Conservation (phyloP, 2,329 filamentous ascomycete genomes). For the Talaromyces amestolkiae region DNA sequence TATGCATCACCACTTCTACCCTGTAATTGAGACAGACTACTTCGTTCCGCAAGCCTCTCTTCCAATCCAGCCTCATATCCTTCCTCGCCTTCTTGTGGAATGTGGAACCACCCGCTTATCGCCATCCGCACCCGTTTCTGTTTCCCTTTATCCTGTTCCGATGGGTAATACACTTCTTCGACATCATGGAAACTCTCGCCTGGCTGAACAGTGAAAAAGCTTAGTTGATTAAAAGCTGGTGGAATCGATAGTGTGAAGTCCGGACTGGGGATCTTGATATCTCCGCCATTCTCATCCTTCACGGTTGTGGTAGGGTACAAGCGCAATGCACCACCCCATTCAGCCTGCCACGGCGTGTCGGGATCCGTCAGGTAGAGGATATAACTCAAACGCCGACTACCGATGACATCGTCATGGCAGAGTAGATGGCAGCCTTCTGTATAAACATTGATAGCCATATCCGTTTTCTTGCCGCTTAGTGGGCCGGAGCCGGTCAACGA, state of each 20-base stretch:
- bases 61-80: constrained; percentile 86
- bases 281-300: constrained; percentile 66
- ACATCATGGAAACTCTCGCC: constrained; percentile 99
- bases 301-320: constrained; percentile 72
- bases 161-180: constrained; percentile 86
- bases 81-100: constrained; percentile 89
- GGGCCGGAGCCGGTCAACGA: constrained; percentile 81
- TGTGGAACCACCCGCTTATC: constrained; percentile 98
- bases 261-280: constrained; percentile 75
- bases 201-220: constrained; percentile 96
- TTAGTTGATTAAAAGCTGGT: constrained; percentile 94
- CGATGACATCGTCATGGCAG: constrained; percentile 98
- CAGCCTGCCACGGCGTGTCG: constrained; percentile 81
- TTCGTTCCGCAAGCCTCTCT: constrained; percentile 82
- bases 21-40: constrained; percentile 87
- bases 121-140: constrained; percentile 78
- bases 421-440: constrained; percentile 92
- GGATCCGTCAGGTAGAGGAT: constrained; percentile 95
- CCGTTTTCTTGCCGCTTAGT: constrained; percentile 88
- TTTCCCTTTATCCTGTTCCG: constrained; percentile 57
- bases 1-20: constrained; percentile 80
- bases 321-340: constrained; percentile 90
- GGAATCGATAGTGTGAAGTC: constrained; percentile 81
- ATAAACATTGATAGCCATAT: constrained; percentile 99
- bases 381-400: constrained; percentile 92